These are phyloP conservation scores for Phyllostachys edulis DNA, from an alignment of 176 grass and related monocot species.

Conservation along the genomic window DNA sequence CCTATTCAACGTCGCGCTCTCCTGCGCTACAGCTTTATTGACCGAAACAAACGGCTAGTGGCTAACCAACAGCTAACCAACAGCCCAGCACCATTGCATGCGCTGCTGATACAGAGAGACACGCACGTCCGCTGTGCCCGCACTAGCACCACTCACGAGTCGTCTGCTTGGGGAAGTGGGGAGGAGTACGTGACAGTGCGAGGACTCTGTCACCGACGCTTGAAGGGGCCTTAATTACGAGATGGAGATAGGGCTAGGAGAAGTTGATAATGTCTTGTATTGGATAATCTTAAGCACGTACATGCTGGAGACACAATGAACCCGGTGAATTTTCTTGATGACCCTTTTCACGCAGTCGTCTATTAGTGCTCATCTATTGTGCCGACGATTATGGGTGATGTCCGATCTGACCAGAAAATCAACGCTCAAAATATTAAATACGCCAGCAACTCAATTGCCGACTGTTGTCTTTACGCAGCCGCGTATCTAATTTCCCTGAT, in stretches of 20 bases:
- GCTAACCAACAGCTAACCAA: no score
- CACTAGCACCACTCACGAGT: neutral
- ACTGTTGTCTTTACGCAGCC: neutral
- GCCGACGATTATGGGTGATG: neutral
- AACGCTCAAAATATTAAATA: neutral
- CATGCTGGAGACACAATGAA: no score
- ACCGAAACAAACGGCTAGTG: neutral
- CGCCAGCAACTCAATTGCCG: neutral
- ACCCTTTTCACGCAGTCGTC: neutral
- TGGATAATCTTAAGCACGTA: neutral
- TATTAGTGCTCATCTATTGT: neutral
- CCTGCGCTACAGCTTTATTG: conserved; percentile 21
- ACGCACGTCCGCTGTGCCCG: neutral
- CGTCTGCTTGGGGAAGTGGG: neutral
- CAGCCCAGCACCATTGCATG: no score
- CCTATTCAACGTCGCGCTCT: no score
- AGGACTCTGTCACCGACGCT: neutral
- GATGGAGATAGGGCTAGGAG: neutral
- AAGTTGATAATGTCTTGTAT: no score
- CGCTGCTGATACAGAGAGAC: neutral
- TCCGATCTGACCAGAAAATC: neutral
- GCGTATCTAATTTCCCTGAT: neutral
- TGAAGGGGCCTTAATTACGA: neutral
- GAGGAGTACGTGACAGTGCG: no score
- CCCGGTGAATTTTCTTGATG: neutral